Conservation (phyloP, 2,329 filamentous ascomycete genomes). For the Aspergillus fructus region DNA sequence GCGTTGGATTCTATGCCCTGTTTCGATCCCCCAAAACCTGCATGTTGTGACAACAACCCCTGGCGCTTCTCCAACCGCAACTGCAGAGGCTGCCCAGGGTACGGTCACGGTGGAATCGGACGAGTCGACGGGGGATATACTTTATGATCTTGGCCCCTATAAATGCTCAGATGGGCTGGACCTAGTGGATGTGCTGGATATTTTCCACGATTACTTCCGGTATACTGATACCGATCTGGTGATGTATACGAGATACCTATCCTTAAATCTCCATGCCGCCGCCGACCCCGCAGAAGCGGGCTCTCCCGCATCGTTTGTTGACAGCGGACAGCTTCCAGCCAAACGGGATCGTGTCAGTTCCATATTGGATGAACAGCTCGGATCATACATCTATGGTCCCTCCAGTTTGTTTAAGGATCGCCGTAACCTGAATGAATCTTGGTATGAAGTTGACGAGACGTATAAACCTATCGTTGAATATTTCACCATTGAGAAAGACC, state of each 20-base stretch:
- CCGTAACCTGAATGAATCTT: slow-evolving; percentile 57
- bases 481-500: slow-evolving; percentile 44
- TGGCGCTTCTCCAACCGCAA: slow-evolving; percentile 23
- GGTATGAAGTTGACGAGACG: slow-evolving; percentile 49
- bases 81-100: slow-evolving; percentile 21
- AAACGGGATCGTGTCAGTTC: slow-evolving; percentile 47
- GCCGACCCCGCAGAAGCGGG: slow-evolving; percentile 43
- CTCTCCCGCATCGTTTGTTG: slow-evolving; percentile 41
- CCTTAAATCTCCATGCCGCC: slow-evolving; percentile 62
- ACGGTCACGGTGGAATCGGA: slow-evolving; percentile 24
- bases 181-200: slow-evolving; percentile 49
- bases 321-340: slow-evolving; percentile 46
- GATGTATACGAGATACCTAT: slow-evolving; percentile 54
- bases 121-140: slow-evolving; percentile 26
- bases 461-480: slow-evolving; percentile 54
- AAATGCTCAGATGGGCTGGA: slow-evolving; percentile 56
- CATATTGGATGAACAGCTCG: slow-evolving; percentile 49
- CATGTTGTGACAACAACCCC: slow-evolving; percentile 23
- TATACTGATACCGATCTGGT: slow-evolving; percentile 55
- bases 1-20: slow-evolving; percentile 63
- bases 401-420: slow-evolving; percentile 51
- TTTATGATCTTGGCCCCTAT: slow-evolving; percentile 53
- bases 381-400: slow-evolving; percentile 56
- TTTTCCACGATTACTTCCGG: slow-evolving; percentile 55
- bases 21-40: slow-evolving; percentile 45